A percentile compares a stretch with the other conserved stretches of the same genome.
Conservation (phyloP, 2,329 filamentous ascomycete species). For the Pezicula carpinea region DNA sequence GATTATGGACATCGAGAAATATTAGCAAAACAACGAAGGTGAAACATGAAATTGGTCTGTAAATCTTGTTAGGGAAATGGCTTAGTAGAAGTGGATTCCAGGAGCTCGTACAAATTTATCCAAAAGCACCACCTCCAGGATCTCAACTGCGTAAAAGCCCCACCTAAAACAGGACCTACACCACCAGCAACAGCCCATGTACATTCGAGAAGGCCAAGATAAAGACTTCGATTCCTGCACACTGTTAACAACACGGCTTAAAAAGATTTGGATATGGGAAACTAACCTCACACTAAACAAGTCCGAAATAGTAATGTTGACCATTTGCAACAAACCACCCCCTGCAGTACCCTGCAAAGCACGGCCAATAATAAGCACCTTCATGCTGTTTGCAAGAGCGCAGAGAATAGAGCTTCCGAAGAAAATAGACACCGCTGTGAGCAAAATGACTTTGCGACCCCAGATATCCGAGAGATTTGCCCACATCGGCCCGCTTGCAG, state of each 20-base stretch:
- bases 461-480: slow-evolving; percentile 53
- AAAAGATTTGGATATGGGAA: neutral
- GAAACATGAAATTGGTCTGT: neutral
- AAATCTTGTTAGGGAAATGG: neutral
- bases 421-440: slow-evolving; percentile 41
- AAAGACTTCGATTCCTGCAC: slow-evolving; percentile 29
- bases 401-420: slow-evolving; percentile 42
- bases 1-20: slow-evolving; percentile 59
- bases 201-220: slow-evolving; percentile 59
- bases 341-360: slow-evolving; percentile 45
- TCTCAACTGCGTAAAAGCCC: slow-evolving; percentile 47
- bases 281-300: slow-evolving; percentile 34
- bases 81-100: neutral
- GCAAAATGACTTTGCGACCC: slow-evolving; percentile 45
- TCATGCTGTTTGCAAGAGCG: slow-evolving; percentile 37
- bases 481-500: slow-evolving; percentile 47
- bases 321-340: slow-evolving; percentile 41
- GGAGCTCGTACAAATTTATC: slow-evolving; percentile 6
- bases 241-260: neutral
- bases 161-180: slow-evolving; percentile 59
- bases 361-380: slow-evolving; percentile 39
- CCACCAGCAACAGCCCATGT: slow-evolving; percentile 62
- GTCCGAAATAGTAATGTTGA: slow-evolving; percentile 46
- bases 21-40: slow-evolving; percentile 51
- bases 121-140: slow-evolving; percentile 34